These are phyloP conservation scores for Pichia sp. DNA, from an alignment of 1,139 yeast genomes.

Conservation along the genomic window DNA sequence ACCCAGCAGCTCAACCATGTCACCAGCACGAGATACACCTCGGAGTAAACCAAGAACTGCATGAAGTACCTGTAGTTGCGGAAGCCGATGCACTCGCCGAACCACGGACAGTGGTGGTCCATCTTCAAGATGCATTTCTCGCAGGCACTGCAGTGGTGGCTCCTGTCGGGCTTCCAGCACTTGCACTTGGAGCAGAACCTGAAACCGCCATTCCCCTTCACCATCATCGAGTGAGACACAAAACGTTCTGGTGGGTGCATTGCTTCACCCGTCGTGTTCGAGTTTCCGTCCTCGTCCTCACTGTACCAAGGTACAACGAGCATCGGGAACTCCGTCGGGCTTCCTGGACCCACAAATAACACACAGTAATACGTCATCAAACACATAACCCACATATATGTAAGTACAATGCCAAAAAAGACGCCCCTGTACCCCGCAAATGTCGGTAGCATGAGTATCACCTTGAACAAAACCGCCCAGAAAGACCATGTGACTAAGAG, in stretches of 20 bases:
- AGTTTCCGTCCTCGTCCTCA: constrained; percentile 28
- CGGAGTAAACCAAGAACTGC: constrained; percentile 63
- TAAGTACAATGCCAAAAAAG: neutral
- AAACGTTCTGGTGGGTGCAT: constrained; percentile 39
- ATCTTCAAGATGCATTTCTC: constrained; percentile 65
- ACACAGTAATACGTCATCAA: constrained; percentile 6
- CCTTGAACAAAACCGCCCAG: constrained; percentile 36
- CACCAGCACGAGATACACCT: constrained; percentile 45
- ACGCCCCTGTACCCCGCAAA: neutral
- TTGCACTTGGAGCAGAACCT: constrained; percentile 69
- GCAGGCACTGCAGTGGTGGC: constrained; percentile 83
- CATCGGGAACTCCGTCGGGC: constrained; percentile 9
- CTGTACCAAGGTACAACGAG: constrained; percentile 15
- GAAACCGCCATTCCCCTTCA: constrained; percentile 43
- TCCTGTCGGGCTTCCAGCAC: constrained; percentile 90
- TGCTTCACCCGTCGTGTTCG: constrained; percentile 25
- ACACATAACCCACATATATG: neutral
- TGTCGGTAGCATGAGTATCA: constrained; percentile 14
- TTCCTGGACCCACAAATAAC: constrained; percentile 7
- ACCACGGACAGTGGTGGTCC: constrained; percentile 99
- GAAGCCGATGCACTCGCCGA: constrained; percentile 82
- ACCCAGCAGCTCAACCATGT: constrained; percentile 38
- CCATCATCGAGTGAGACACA: constrained; percentile 34
- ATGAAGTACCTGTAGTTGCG: constrained; percentile 73
- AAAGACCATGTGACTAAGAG: constrained; percentile 55